Evolutionary conservation across 2,329 filamentous ascomycete genomes (phyloP).

Genomic region (Colletotrichum chlorophyti): DNA sequence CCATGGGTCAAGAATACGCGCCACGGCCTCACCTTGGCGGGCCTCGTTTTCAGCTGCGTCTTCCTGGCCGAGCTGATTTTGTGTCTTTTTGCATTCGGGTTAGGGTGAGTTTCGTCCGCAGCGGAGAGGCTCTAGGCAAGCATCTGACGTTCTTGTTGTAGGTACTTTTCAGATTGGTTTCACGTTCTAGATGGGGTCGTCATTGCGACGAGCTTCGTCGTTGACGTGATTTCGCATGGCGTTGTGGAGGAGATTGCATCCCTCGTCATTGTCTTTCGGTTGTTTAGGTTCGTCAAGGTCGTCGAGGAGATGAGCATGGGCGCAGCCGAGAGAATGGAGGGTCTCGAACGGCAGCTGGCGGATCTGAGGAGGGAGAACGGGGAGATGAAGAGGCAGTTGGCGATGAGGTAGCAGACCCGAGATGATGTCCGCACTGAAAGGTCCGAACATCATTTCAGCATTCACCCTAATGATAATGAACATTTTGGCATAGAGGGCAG

Average conservation of each 20-base stretch:
- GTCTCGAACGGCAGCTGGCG: constrained; percentile 58
- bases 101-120: constrained; percentile 49
- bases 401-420: constrained; percentile 1
- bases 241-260: constrained; percentile 68
- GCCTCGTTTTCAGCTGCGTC: constrained; percentile 66
- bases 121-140: background rate
- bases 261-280: constrained; percentile 69
- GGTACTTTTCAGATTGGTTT: constrained; percentile 65
- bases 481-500: background rate
- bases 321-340: constrained; percentile 67
- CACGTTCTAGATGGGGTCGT: constrained; percentile 70
- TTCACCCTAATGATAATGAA: constrained; percentile 20
- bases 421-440: background rate
- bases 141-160: constrained; percentile 35
- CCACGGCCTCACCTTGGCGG: constrained; percentile 54
- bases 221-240: constrained; percentile 67
- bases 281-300: constrained; percentile 75
- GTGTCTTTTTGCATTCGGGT: constrained; percentile 67
- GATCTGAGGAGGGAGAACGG: constrained; percentile 56
- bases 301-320: constrained; percentile 72
- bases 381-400: constrained; percentile 35
- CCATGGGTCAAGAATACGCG: constrained; percentile 48
- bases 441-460: too few relatives aligned
- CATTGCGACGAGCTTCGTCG: constrained; percentile 66
- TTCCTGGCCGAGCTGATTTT: constrained; percentile 69